Evolutionary conservation across 345 rosid genomes (phyloP).

Genomic region (Salix caprea): DNA sequence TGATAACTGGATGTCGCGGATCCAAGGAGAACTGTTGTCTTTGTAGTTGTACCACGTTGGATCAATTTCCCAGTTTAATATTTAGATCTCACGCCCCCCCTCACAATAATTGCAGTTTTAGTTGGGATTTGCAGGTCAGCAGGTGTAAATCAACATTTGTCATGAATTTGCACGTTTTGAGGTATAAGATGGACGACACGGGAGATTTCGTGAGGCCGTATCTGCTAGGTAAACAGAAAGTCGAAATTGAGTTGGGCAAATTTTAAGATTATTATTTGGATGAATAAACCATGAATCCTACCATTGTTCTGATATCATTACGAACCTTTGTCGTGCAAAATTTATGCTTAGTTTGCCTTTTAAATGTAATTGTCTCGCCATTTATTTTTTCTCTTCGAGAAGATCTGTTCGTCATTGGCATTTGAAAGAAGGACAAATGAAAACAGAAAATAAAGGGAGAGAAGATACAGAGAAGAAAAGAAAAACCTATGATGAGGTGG

Average conservation of each 20-base stretch:
- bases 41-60: slow-evolving; percentile 8
- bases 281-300: neutral
- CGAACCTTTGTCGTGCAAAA: neutral
- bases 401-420: neutral
- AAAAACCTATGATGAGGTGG: no score
- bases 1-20: neutral
- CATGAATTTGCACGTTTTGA: neutral
- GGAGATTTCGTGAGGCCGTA: neutral
- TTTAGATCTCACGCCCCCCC: neutral
- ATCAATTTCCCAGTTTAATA: neutral
- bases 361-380: neutral
- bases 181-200: neutral
- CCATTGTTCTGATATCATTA: neutral
- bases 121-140: neutral
- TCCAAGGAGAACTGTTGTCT: neutral
- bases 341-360: neutral
- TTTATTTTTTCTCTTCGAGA: neutral
- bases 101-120: neutral
- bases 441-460: no score
- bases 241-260: neutral
- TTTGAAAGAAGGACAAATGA: neutral
- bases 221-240: neutral
- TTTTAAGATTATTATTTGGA: neutral
- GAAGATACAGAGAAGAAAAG: no score
- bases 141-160: neutral